Percentiles rank a stretch among this genome's conserved stretches.
These are phyloP conservation scores for Penicillium bialowiezense DNA, from an alignment of 495 filamentous ascomycete genomes.

Conservation along the genomic window DNA sequence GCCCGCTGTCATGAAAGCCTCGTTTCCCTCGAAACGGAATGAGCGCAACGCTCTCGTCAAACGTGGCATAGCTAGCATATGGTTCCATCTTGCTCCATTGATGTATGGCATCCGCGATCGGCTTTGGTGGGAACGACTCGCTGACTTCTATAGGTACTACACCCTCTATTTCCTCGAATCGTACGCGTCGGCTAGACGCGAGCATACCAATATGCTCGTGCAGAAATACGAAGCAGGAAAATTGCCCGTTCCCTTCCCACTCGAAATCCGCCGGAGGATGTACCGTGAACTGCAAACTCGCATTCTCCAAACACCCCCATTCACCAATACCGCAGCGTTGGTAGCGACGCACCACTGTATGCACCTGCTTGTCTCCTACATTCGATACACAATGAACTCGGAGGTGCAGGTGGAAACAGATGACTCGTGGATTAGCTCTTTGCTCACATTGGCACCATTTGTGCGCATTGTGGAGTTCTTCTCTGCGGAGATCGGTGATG, in stretches of 20 bases:
- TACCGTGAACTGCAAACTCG: conserved; percentile 37
- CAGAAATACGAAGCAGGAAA: conserved; percentile 41
- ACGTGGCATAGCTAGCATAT: conserved; percentile 31
- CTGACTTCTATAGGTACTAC: conserved; percentile 34
- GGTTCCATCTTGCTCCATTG: conserved; percentile 40
- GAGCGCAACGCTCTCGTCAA: conserved; percentile 35
- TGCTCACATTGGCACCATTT: conserved; percentile 43
- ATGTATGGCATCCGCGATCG: conserved; percentile 26
- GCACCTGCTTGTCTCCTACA: conserved; percentile 39
- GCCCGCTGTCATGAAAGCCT: conserved; percentile 28
- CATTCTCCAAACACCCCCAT: conserved; percentile 42
- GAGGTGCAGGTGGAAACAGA: conserved; percentile 26
- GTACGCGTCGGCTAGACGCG: conserved; percentile 39
- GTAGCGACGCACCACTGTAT: conserved; percentile 47
- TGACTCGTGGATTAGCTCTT: conserved; percentile 44
- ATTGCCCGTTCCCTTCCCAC: conserved; percentile 37
- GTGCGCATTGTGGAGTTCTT: conserved; percentile 43
- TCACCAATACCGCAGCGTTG: conserved; percentile 42
- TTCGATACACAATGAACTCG: conserved; percentile 36
- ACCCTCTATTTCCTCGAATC: conserved; percentile 41
- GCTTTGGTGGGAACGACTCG: not conserved
- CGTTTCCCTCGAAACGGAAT: conserved; percentile 28
- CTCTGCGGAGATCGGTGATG: conserved; percentile 47
- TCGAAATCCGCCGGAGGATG: conserved; percentile 32
- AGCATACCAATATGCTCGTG: conserved; percentile 40